Base-by-base conservation (phyloP, 2,329 filamentous ascomycete genomes). In the Periconia digitata region DNA sequence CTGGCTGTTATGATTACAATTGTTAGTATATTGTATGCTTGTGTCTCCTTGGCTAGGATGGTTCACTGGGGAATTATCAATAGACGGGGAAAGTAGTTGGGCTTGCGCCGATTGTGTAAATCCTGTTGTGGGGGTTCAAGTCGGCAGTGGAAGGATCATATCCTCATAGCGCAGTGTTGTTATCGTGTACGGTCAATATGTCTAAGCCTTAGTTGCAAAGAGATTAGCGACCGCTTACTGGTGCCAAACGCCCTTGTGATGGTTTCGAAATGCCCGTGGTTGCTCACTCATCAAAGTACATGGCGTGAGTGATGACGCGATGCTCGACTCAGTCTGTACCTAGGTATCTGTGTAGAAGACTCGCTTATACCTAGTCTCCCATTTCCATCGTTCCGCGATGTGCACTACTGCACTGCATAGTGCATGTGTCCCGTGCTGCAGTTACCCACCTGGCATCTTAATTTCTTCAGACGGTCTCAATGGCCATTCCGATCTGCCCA, bases 1-100 rank as follows among this genome's bases (percentile, higher is more conserved):
- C 39, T 36, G 32, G 36, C 45, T 39, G 50, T 50, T 46, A 47
- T 46, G 47, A 23, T 12, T 32, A n/a, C n/a, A n/a, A n/a, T 29
- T 43, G 41, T 36, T 43, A 16, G 18, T 45, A 39, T 43, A 42
- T 48, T 48, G 42, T 40, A 24, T 42, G 39, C 47, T 47, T 32
- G 23, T n/a, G 17, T 21, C 21, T 40, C 36, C n/a, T 32, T 32
- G 27, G 27, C 10, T 32, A 32, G 27, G 27, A 4, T 32, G 27
- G 10, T 32, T 15, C 27, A 10, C 27, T 4, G n/a, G 38, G 38
- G 21, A 10, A 40, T 27, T 22, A 40, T n/a, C 38, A 24, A 23
- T 40, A 40, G 20, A 40, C 23, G 15, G 18, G 37, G 37, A 23
- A 3, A 22, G 27, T 5, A 32, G 27, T 10, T 32, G 10, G 27